Percentiles rank a stretch among this genome's conserved stretches.
Evolutionary conservation across 2,329 filamentous ascomycete genomes (phyloP).

Genomic region (Paecilomyces dactylethromorphus): DNA sequence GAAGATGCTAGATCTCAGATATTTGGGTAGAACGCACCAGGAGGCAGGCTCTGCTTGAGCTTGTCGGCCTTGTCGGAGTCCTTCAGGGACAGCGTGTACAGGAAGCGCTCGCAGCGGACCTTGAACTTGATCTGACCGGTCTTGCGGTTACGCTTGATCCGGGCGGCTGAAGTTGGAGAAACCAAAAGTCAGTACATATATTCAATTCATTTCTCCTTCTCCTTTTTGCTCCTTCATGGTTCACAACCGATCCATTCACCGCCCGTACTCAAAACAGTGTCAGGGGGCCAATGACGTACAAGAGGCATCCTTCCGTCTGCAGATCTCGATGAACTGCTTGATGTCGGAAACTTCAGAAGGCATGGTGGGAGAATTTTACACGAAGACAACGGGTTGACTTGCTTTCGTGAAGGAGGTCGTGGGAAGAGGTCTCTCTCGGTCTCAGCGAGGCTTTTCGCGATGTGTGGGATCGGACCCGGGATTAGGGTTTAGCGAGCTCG

Average conservation of each 20-base stretch:
- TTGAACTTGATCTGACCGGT: conserved; percentile 98
- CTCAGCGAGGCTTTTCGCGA: conserved; percentile 5
- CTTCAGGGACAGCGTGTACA: conserved; percentile 98
- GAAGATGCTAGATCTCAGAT: background rate
- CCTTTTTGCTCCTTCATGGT: background rate
- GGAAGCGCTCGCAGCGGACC: conserved; percentile 93
- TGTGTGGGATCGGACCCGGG: conserved; percentile 10
- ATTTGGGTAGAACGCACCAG: conserved; percentile 60
- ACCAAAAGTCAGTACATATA: conserved; percentile 12
- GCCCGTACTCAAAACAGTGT: background rate
- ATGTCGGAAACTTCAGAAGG: conserved; percentile 97
- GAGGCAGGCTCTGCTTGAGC: conserved; percentile 97
- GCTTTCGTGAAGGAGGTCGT: conserved; percentile 4
- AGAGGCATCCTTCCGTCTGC: conserved; percentile 97
- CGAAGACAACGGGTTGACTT: conserved; percentile 5
- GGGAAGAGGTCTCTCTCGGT: conserved; percentile 11
- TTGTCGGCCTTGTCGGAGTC: conserved; percentile 99
- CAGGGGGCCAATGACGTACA: conserved; percentile 60
- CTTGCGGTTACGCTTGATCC: conserved; percentile 94
- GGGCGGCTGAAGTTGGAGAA: conserved; percentile 57
- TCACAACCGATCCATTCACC: background rate
- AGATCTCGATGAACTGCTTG: conserved; percentile 99
- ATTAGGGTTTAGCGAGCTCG: conserved; percentile 17
- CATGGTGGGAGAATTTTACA: conserved; percentile 66
- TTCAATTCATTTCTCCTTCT: conserved; percentile 3